Conservation (phyloP, 1,284 basidiomycete species). For the Mycena citricolor region DNA sequence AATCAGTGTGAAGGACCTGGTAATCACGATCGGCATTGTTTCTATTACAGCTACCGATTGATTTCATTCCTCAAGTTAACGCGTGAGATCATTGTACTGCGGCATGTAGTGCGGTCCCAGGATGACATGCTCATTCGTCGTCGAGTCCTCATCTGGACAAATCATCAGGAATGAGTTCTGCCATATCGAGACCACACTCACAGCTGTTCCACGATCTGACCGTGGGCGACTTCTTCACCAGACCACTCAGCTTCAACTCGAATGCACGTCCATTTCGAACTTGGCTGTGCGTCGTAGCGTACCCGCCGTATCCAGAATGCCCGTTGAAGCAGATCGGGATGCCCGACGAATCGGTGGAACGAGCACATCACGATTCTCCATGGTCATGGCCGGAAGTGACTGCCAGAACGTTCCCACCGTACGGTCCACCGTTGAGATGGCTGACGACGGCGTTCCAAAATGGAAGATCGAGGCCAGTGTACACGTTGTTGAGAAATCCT, state of each 20-base stretch:
- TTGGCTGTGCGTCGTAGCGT: conserved; percentile 14
- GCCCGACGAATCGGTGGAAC: conserved; percentile 13
- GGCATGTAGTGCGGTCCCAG: conserved; percentile 21
- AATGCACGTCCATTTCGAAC: conserved; percentile 22
- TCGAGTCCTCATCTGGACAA: conserved; percentile 16
- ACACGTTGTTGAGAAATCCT: conserved; percentile 19
- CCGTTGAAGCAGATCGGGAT: conserved; percentile 23
- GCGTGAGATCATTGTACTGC: no score
- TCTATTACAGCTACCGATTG: no score
- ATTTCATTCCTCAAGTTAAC: no score
- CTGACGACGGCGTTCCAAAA: conserved; percentile 20
- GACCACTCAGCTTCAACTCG: conserved; percentile 10
- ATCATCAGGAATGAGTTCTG: neutral
- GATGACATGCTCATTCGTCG: conserved; percentile 14
- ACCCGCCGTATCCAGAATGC: conserved; percentile 22
- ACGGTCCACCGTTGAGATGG: conserved; percentile 7
- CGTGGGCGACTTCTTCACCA: conserved; percentile 6
- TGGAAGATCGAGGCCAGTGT: conserved; percentile 21
- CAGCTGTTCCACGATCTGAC: conserved; percentile 23
- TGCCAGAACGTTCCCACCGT: conserved; percentile 16
- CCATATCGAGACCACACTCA: neutral
- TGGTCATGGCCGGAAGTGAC: conserved; percentile 23
- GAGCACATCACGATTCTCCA: conserved; percentile 23
- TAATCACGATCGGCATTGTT: no score
- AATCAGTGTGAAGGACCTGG: no score